Conservation (phyloP, 208 protist species). For the Trypanosoma caninum region DNA sequence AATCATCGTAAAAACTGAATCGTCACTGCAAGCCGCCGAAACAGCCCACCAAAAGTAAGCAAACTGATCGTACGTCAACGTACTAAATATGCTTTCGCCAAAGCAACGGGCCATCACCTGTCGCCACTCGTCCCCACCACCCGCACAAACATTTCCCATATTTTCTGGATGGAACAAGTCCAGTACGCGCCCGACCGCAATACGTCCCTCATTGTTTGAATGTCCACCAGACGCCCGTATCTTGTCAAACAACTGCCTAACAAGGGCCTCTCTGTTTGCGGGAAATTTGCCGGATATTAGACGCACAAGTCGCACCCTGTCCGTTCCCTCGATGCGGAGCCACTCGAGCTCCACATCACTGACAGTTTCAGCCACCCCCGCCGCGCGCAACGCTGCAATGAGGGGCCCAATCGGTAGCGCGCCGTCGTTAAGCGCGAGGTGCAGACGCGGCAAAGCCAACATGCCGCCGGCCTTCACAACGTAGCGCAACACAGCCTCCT, state of each 20-base stretch:
- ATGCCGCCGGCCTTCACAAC: slow-evolving; percentile 29
- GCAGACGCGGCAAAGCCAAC: slow-evolving; percentile 50
- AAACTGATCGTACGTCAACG: slow-evolving; percentile 56
- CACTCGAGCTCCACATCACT: slow-evolving; percentile 71
- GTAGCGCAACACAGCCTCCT: slow-evolving; percentile 35
- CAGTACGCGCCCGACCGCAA: slow-evolving; percentile 26
- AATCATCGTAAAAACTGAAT: slow-evolving; percentile 76
- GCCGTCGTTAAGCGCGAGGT: slow-evolving; percentile 29
- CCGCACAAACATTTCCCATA: slow-evolving; percentile 34
- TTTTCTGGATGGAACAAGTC: slow-evolving; percentile 38
- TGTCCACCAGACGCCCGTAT: slow-evolving; percentile 13
- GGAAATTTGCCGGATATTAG: slow-evolving; percentile 49
- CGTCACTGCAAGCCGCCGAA: slow-evolving; percentile 70
- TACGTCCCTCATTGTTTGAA: not conserved
- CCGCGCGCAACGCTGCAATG: slow-evolving; percentile 39
- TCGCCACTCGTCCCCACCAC: slow-evolving; percentile 41
- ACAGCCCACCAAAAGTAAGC: slow-evolving; percentile 72
- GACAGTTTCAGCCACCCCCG: slow-evolving; percentile 28
- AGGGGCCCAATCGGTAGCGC: slow-evolving; percentile 48
- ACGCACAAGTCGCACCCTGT: slow-evolving; percentile 47
- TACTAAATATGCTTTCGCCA: slow-evolving; percentile 9
- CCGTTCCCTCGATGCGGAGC: slow-evolving; percentile 58
- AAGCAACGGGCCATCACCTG: slow-evolving; percentile 32
- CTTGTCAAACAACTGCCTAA: slow-evolving; percentile 60
- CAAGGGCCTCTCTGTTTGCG: slow-evolving; percentile 50